phyloP scores from a whole-genome alignment of 1,139 yeast genomes.

The Candida sp. region DNA sequence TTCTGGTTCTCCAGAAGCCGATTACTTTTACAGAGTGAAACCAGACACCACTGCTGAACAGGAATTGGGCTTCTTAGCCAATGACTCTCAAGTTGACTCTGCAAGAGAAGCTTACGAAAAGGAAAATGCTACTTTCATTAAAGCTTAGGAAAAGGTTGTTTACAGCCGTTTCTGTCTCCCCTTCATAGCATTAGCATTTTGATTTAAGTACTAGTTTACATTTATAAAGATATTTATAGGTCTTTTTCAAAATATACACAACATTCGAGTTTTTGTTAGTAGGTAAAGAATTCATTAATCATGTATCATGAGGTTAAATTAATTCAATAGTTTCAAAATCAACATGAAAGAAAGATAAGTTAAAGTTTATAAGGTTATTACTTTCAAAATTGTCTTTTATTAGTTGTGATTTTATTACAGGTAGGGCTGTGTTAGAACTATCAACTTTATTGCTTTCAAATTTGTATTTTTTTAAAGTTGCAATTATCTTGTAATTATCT shows the following conservation, averaged over 20 bases:
- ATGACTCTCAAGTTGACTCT: conserved; percentile 24
- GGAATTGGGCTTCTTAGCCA: conserved; percentile 36
- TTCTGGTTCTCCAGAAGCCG: conserved; percentile 51
- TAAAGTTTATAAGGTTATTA: too few species aligned
- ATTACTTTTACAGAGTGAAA: conserved; percentile 39
- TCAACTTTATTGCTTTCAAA: too few species aligned
- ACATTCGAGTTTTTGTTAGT: not conserved
- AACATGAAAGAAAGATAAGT: too few species aligned
- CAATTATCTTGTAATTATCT: too few species aligned
- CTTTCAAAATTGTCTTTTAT: too few species aligned
- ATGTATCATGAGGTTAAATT: too few species aligned
- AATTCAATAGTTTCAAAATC: too few species aligned
- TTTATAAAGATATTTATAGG: not conserved
- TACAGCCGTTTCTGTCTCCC: too few species aligned
- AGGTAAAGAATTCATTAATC: too few species aligned
- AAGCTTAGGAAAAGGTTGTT: conserved; percentile 14
- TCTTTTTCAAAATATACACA: not conserved
- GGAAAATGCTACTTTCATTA: conserved; percentile 37
- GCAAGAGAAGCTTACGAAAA: conserved; percentile 31
- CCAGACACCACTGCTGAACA: conserved; percentile 40
- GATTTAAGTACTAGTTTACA: not conserved
- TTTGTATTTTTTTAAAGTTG: too few species aligned
- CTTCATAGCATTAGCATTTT: not conserved
- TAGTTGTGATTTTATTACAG: too few species aligned
- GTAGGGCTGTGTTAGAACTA: too few species aligned